Conservation (phyloP, 306 rosid genomes). For the Albizia julibrissin region DNA sequence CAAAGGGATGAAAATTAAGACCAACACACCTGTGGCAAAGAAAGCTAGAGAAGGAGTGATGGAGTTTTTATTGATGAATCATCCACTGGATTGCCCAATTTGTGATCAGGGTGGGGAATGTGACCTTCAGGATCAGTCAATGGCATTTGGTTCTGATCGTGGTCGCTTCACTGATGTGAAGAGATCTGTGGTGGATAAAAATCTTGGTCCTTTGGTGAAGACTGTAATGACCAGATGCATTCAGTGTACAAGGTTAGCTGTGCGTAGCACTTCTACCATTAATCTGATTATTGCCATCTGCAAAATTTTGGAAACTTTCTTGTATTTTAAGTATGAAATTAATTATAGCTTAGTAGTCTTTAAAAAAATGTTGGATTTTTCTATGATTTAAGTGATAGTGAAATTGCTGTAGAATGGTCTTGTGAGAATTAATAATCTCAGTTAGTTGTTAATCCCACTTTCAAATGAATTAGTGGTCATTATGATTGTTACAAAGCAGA, state of each 20-base stretch:
- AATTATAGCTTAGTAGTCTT: background rate
- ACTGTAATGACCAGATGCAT: constrained; percentile 99
- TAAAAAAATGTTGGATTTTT: background rate
- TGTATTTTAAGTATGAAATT: constrained; percentile 24
- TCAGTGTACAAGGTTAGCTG: constrained; percentile 89
- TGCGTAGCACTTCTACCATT: background rate
- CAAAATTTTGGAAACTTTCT: constrained; percentile 4
- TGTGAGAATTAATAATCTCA: constrained; percentile 9
- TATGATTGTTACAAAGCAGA: background rate
- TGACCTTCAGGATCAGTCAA: constrained; percentile 99
- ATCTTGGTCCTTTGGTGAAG: constrained; percentile 98
- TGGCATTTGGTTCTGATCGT: constrained; percentile 99
- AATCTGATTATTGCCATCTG: constrained; percentile 18
- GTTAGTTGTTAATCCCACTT: background rate
- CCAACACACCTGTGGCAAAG: constrained; percentile 94
- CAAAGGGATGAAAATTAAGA: constrained; percentile 97
- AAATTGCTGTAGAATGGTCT: constrained; percentile 2
- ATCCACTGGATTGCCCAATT: constrained; percentile 98
- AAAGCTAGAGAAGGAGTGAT: constrained; percentile 99
- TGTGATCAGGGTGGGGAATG: constrained; percentile 99
- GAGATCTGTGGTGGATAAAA: constrained; percentile 96
- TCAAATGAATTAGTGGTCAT: constrained; percentile 18
- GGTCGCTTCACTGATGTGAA: constrained; percentile 97
- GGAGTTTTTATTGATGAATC: constrained; percentile 99
- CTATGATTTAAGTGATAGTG: background rate